Evolutionary conservation across 2,329 filamentous ascomycete genomes (phyloP).

Genomic region (Scedosporium apiospermum): DNA sequence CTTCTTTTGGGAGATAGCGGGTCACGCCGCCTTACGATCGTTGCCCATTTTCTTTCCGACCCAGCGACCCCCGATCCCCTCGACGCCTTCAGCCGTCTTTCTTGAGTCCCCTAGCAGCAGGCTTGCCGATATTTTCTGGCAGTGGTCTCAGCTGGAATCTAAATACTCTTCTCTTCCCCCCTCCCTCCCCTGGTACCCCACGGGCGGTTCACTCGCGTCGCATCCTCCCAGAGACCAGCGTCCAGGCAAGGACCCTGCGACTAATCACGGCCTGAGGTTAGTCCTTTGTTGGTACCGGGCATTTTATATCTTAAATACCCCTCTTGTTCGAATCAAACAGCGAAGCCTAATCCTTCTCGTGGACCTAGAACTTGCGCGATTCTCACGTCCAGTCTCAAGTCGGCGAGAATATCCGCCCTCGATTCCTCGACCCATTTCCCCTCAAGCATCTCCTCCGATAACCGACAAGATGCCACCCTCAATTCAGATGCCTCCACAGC

Average conservation of each 20-base stretch:
- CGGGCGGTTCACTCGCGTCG: neutral
- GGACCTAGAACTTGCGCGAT: neutral
- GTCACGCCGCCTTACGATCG: neutral
- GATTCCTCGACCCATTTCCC: neutral
- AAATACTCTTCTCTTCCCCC: neutral
- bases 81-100: neutral
- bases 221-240: neutral
- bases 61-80: neutral
- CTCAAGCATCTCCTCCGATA: neutral
- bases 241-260: neutral
- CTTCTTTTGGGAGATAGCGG: neutral
- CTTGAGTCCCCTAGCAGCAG: neutral
- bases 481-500: constrained; percentile 42
- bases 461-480: constrained; percentile 1
- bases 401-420: neutral
- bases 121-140: neutral
- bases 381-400: neutral
- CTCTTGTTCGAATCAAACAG: neutral
- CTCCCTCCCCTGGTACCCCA: neutral
- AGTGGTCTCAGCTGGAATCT: neutral
- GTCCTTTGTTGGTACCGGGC: neutral
- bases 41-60: neutral
- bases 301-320: neutral
- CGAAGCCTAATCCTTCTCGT: neutral
- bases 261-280: neutral